phyloP scores from a whole-genome alignment of 1,139 yeast genomes.

The Hansenula lynferdii region DNA sequence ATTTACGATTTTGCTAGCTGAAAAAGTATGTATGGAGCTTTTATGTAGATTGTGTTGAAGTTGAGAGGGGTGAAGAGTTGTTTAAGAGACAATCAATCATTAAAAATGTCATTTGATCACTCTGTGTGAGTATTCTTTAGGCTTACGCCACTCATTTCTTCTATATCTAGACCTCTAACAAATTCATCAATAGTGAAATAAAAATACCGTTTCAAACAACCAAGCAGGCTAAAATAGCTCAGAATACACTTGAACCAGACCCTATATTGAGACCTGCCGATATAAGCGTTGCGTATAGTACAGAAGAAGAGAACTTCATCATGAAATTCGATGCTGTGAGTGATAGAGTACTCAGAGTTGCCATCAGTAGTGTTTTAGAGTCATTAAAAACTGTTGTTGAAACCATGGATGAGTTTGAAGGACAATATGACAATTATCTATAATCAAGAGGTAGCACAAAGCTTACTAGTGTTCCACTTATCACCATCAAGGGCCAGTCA shows the following conservation, averaged over 20 bases:
- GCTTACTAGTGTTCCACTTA: too few relatives aligned
- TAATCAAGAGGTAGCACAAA: too few relatives aligned
- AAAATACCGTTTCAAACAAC: slow-evolving; percentile 58
- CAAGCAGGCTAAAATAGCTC: slow-evolving; percentile 61
- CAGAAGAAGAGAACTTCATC: slow-evolving; percentile 28
- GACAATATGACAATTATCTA: slow-evolving; percentile 1
- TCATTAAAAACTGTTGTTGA: slow-evolving; percentile 65
- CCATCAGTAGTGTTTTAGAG: slow-evolving; percentile 63
- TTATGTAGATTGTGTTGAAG: too few relatives aligned
- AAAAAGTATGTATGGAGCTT: too few relatives aligned
- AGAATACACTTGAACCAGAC: slow-evolving; percentile 61
- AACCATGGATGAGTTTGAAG: slow-evolving; percentile 63
- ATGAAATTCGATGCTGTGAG: slow-evolving; percentile 50
- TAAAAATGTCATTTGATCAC: slow-evolving; percentile 15
- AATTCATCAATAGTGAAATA: slow-evolving; percentile 17
- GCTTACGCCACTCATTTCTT: too few relatives aligned
- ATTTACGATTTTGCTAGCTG: too few relatives aligned
- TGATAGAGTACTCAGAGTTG: slow-evolving; percentile 64
- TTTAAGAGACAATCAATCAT: too few relatives aligned
- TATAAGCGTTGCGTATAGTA: slow-evolving; percentile 39
- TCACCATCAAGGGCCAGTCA: too few relatives aligned
- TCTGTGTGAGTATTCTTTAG: slow-evolving; percentile 25
- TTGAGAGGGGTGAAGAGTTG: too few relatives aligned
- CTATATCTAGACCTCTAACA: not conserved
- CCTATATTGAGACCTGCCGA: slow-evolving; percentile 69